Base-by-base conservation (phyloP, 805 yeast genomes). In the Lipomyces starkeyi region DNA sequence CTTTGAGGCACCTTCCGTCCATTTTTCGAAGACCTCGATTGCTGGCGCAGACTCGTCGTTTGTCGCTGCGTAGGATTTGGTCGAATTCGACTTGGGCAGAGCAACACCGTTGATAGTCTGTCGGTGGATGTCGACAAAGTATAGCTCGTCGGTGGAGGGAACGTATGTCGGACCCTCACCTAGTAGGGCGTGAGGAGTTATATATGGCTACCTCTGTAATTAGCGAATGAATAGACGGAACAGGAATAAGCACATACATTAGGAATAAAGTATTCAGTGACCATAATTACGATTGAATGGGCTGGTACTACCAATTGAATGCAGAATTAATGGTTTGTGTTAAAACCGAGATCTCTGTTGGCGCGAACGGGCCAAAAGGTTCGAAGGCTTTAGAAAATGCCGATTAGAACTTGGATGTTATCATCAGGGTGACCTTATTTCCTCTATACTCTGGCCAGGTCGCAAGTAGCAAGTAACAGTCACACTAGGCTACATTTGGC, bases 81-180 rank as follows among this genome's bases (percentile, higher is more conserved):
- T 65, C 6, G 62, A n/a, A 9, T 9, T 29, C 6, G 58, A 34
- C 11, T 34, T 61, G 1, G 69, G 66, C 22, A 65, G 58, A 29
- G 49, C 32, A 25, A 65, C 34, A 11, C 49, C 37, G 27, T 61
- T 64, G 32, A 73, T 58, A 27, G 63, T 64, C 22, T 66, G 58
- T 3, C 66, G 61, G 32, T 56, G 70, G 58, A 78, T 78, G 59
- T 78, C 80, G 29, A 78, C 73, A 77, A 79, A 78, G 32, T 71
- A 73, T 11, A 78, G 64, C 37, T 71, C 65, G 59, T 75, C 68
- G 61, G 70, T 73, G 55, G 76, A 49, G 22, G 68, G 62, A 59
- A 78, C 80, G 62, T 76, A 78, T 2, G 74, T 58, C 17, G 80
- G 81, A 53, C 80, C 76, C 66, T 78, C 80, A 17, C 75, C 74